Evolutionary conservation across 2,329 filamentous ascomycete species (phyloP).

Genomic region (Allantophomopsis cytisporea): DNA sequence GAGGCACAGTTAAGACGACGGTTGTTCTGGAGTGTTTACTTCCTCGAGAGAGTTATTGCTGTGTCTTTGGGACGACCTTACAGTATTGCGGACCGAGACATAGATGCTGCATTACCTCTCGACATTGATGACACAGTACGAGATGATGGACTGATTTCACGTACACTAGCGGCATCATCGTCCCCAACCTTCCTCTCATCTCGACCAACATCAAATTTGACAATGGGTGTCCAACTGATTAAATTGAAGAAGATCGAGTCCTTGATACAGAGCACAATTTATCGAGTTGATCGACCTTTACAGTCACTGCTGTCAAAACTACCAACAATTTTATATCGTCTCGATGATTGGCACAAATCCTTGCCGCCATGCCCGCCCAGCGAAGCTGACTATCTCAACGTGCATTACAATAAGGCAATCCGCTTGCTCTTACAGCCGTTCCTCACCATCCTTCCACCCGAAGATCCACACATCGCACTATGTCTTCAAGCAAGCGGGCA

Average conservation of each 20-base stretch:
- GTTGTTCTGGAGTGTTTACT: conserved; percentile 37
- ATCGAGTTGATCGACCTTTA: conserved; percentile 31
- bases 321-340: conserved; percentile 26
- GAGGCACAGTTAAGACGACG: conserved; percentile 29
- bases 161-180: conserved; percentile 16
- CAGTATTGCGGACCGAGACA: conserved; percentile 34
- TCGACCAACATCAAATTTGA: conserved; percentile 21
- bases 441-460: conserved; percentile 27
- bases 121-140: conserved; percentile 26
- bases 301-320: conserved; percentile 30
- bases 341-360: conserved; percentile 31
- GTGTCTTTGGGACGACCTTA: conserved; percentile 34
- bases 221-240: conserved; percentile 28
- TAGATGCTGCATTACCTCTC: conserved; percentile 32
- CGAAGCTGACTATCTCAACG: conserved; percentile 30
- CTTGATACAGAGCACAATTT: conserved; percentile 35
- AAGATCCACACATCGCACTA: conserved; percentile 30
- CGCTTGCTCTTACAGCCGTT: conserved; percentile 36
- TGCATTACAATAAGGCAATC: conserved; percentile 34
- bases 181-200: conserved; percentile 15
- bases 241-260: conserved; percentile 32
- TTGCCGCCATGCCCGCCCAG: conserved; percentile 15
- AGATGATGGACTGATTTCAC: conserved; percentile 15
- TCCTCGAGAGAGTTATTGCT: conserved; percentile 32
- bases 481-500: conserved; percentile 24